Conservation (phyloP, 345 rosid genomes). For the Pistacia vera region DNA sequence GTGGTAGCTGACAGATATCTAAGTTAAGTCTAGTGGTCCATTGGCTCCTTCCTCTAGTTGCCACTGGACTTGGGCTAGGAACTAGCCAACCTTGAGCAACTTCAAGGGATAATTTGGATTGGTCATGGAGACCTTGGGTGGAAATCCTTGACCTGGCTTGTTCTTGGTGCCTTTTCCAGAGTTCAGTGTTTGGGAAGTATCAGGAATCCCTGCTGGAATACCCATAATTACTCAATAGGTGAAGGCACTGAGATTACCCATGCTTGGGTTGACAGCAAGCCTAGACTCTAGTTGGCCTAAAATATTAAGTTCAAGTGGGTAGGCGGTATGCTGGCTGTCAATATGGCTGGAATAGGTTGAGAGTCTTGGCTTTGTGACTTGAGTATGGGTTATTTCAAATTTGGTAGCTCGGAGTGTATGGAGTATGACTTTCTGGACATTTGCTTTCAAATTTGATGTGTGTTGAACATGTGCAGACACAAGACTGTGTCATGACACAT, state of each 20-base stretch:
- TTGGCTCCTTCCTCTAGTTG: not conserved
- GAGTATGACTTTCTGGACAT: not conserved
- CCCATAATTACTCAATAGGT: not conserved
- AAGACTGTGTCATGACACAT: not conserved
- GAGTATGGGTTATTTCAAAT: not conserved
- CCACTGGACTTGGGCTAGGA: not conserved
- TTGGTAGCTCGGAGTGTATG: not conserved
- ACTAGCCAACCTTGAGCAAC: not conserved
- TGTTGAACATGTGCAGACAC: not conserved
- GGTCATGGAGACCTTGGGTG: not conserved
- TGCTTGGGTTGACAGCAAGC: not conserved
- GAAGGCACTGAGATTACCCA: not conserved
- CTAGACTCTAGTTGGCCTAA: not conserved
- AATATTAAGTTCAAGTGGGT: not conserved
- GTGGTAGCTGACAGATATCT: not conserved
- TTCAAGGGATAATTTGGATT: not conserved
- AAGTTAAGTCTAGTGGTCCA: not conserved
- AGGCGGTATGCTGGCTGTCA: not conserved
- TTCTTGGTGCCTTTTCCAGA: not conserved
- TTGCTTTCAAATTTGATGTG: not conserved
- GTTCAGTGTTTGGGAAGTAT: not conserved
- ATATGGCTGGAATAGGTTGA: not conserved
- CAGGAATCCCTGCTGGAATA: not conserved
- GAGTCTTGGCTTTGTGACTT: not conserved
- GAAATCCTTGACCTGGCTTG: not conserved